Evolutionary conservation across 176 grass and related monocot species (phyloP), one percentile per base, ranked within the genome.

Genomic region (Raddia guianensis): DNA sequence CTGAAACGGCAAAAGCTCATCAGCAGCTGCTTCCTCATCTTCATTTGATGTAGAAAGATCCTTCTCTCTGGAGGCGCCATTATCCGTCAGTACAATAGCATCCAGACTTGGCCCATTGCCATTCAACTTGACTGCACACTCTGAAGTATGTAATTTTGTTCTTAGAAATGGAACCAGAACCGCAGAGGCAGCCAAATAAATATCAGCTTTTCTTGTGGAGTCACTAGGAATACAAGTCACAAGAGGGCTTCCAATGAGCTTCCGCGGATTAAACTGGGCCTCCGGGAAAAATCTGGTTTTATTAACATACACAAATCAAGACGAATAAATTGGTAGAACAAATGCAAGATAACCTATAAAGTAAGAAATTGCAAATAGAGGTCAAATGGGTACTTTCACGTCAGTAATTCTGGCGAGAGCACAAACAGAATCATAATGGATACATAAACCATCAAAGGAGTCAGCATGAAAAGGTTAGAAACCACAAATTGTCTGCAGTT

Each of bases 211-310:
- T 77, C 73, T 91, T 43, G 69, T 82, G 14, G 73, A 85, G 59
- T 83, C 84, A 72, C 20, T 77, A 52, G 88, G 58, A 60, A 95
- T 88, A 86, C 75, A 95, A 81, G 93, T 95, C 79, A 99, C 87
- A 57, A 99, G 46, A 68, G 96, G 96, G 33, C 93, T 85, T 67
- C 93, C 96, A 69, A 93, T 82, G 66, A 93, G 88, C 81, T 93
- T 99, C 68, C 83, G 61, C 32, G 79, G 11, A 86, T 59, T 93
- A 77, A 88, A 93, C 68, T 88, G 85, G 16, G 80, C 48, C 49
- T 99, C 92, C 32, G 70, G 52, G 67, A 13, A 60, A 69, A 43
- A 88, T 90, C 96, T 99, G 79, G 9, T 67, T 64, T 32, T 74
- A 75, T 60, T 52, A 73, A 80, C 45, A 81, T 70, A 74, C 61